These are phyloP conservation scores for Exophiala phaeomuriformis DNA, from an alignment of 2,329 filamentous ascomycete genomes.

Conservation along the genomic window DNA sequence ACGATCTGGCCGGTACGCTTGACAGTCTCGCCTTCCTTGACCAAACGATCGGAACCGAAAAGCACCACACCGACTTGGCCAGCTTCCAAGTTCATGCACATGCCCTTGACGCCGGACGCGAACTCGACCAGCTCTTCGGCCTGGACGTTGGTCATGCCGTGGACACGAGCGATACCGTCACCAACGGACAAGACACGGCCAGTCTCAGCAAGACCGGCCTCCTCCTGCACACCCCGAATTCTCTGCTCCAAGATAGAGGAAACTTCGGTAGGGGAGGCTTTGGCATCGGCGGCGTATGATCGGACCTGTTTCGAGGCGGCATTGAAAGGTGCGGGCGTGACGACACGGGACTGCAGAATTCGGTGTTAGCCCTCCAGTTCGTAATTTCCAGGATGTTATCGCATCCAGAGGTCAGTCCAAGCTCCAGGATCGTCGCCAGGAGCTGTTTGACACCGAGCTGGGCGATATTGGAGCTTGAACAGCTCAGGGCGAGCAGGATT, in stretches of 20 bases:
- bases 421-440: slow-evolving; percentile 1
- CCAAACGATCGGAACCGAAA: slow-evolving; percentile 99
- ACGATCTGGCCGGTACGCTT: slow-evolving; percentile 99
- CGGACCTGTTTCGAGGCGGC: slow-evolving; percentile 65
- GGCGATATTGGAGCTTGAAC: neutral
- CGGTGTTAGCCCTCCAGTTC: slow-evolving; percentile 31
- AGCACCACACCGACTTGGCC: slow-evolving; percentile 99
- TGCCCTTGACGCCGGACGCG: slow-evolving; percentile 98
- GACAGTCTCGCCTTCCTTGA: slow-evolving; percentile 98
- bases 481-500: slow-evolving; percentile 36
- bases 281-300: slow-evolving; percentile 85
- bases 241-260: slow-evolving; percentile 99
- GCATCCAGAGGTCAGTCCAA: neutral
- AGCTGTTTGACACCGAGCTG: neutral
- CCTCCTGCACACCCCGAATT: slow-evolving; percentile 97
- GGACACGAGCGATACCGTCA: slow-evolving; percentile 99
- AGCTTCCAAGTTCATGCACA: slow-evolving; percentile 99
- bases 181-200: slow-evolving; percentile 98
- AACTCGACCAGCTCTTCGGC: slow-evolving; percentile 99
- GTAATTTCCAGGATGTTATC: neutral
- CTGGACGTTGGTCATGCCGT: slow-evolving; percentile 99
- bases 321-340: slow-evolving; percentile 70
- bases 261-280: slow-evolving; percentile 94
- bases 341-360: slow-evolving; percentile 67
- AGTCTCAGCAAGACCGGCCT: slow-evolving; percentile 93